Base-by-base conservation (phyloP, 306 rosid species). In the Fragaria nilgerrensis region DNA sequence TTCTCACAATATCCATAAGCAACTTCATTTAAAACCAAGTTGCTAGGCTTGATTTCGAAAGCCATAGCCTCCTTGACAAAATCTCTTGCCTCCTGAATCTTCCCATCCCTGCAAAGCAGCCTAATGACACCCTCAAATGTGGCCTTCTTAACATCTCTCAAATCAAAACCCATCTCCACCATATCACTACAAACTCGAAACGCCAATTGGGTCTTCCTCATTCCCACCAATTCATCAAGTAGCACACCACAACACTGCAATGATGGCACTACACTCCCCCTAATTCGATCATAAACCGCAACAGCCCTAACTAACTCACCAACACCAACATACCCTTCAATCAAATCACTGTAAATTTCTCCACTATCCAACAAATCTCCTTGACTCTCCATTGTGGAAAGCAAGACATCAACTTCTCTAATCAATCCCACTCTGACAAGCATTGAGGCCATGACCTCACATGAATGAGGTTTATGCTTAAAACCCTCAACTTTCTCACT, bases 1-100 rank as follows among this genome's bases (percentile, higher is more conserved):
- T 87, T 90, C 77, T 92, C 89, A 86, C 99, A 92, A 81, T 92
- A 92, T 49, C 93, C 93, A 76, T 68, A 77, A 32, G 92, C 88
- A 86, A 92, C 78, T 68, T 86, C 96, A 87, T 90, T 85, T 45
- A 87, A 80, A 82, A 87, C 84, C 17, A 77, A 80, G 45, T 81
- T 47, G 58, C 85, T 87, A 73, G 87, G 84, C 82, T 77, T 83
- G 72, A 68, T 80, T 23, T 83, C 80, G 8, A 73, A 82, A 70
- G 74, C 79, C 80, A 85, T 67, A 58, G 84, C 86, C 87, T 85
- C 92, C 85, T 87, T 87, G 76, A 90, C 87, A 83, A 95, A 80
- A 70, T 77, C 86, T 72, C 97, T 92, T 4, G 94, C 97, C 84
- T 89, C 90, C 71, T 75, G 96, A 87, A 90, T 77, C 81, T 77